Conservation (phyloP, 2,329 filamentous ascomycete species). For the Fusarium fujikuroi region DNA sequence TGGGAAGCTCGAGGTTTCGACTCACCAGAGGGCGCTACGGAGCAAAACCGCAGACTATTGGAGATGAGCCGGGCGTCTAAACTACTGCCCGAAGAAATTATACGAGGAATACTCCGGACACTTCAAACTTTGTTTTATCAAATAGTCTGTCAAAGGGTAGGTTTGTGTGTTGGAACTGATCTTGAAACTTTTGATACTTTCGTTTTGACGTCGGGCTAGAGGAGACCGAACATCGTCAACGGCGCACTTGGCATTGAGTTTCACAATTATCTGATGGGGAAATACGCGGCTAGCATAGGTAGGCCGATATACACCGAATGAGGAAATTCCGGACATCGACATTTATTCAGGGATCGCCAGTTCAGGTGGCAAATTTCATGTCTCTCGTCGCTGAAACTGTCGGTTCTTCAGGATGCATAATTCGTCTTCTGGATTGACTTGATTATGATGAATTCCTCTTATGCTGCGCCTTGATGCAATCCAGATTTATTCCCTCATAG, state of each 20-base stretch:
- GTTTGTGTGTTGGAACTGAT: not conserved
- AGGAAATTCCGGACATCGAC: not conserved
- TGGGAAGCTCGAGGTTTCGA: slow-evolving; percentile 44
- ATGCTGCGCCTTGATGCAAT: not conserved
- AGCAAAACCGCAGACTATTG: slow-evolving; percentile 14
- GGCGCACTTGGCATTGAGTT: not conserved
- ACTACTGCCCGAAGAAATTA: not conserved
- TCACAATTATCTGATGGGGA: not conserved
- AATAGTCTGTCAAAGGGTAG: too few relatives aligned
- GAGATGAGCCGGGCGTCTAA: slow-evolving; percentile 14
- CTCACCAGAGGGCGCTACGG: slow-evolving; percentile 3
- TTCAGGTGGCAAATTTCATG: not conserved
- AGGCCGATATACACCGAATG: not conserved
- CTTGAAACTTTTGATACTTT: not conserved
- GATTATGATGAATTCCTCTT: not conserved
- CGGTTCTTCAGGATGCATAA: not conserved
- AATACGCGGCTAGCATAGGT: not conserved
- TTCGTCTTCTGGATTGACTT: not conserved
- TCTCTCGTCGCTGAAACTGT: not conserved
- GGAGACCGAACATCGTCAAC: not conserved
- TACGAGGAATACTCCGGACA: not conserved
- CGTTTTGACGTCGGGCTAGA: not conserved
- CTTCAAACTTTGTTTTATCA: not conserved
- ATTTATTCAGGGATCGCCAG: not conserved
- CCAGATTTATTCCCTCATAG: not conserved